Evolutionary conservation across 208 protist genomes (phyloP).

Genomic region (Acanthamoeba healyi): DNA sequence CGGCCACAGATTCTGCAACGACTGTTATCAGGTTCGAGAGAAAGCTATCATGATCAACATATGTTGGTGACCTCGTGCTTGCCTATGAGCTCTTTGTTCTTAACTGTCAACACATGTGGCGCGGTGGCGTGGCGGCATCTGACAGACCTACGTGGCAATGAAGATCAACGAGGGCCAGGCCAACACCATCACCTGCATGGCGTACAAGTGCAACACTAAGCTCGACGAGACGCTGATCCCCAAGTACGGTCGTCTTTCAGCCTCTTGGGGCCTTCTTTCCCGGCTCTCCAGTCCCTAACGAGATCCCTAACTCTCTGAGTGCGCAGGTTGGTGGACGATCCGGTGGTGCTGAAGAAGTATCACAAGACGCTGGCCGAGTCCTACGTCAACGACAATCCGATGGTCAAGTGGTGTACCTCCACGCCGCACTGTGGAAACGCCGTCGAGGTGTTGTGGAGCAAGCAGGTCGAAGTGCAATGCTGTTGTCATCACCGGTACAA

Average conservation of each 20-base stretch:
- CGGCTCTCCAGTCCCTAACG: neutral
- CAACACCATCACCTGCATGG: constrained; percentile 67
- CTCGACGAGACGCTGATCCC: constrained; percentile 55
- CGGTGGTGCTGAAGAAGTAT: neutral
- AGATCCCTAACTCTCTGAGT: too few species aligned
- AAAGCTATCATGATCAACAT: too few species aligned
- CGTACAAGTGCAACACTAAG: constrained; percentile 59
- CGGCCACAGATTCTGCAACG: constrained; percentile 65
- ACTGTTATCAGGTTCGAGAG: constrained; percentile 60
- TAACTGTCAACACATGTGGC: too few species aligned
- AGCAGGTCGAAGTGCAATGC: constrained; percentile 68
- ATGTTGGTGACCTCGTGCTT: too few species aligned
- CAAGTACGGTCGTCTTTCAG: neutral
- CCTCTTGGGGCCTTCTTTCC: neutral
- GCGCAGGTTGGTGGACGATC: constrained; percentile 27
- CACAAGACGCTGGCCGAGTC: constrained; percentile 38
- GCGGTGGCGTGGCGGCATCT: too few species aligned
- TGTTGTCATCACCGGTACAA: neutral
- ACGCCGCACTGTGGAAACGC: constrained; percentile 24
- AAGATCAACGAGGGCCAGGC: constrained; percentile 69
- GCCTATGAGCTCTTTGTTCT: too few species aligned
- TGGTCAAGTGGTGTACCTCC: constrained; percentile 66
- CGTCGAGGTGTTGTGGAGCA: constrained; percentile 28
- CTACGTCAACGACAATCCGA: constrained; percentile 64
- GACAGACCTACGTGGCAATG: constrained; percentile 53